These are phyloP conservation scores for Leccinum aurantiacum DNA, from an alignment of 768 basidiomycete species.

Conservation along the genomic window DNA sequence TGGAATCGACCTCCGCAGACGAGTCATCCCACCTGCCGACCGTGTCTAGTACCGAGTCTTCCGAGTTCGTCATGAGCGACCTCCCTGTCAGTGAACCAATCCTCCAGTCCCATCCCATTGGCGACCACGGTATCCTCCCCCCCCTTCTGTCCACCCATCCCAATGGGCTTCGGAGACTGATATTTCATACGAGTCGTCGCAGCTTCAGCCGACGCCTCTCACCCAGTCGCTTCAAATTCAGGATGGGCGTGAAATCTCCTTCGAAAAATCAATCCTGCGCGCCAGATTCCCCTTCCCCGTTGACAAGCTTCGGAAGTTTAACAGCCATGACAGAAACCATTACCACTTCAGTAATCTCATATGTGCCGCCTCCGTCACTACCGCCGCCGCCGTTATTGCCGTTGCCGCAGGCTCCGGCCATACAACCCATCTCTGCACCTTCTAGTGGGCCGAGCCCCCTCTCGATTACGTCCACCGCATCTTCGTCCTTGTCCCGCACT, in stretches of 20 bases:
- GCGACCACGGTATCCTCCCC: constrained; percentile 37
- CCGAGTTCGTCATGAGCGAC: constrained; percentile 31
- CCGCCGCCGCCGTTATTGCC: not conserved
- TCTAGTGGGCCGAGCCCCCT: constrained; percentile 34
- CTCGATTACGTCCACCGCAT: constrained; percentile 32
- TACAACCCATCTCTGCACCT: constrained; percentile 28
- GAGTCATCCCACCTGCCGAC: constrained; percentile 36
- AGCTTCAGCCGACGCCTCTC: constrained; percentile 72
- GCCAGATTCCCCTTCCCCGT: constrained; percentile 47
- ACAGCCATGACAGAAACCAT: constrained; percentile 37
- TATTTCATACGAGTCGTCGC: constrained; percentile 72
- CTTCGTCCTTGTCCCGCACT: constrained; percentile 37
- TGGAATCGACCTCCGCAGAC: constrained; percentile 33
- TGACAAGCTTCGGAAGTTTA: constrained; percentile 32
- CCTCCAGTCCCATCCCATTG: constrained; percentile 34
- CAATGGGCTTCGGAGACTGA: constrained; percentile 67
- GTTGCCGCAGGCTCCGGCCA: constrained; percentile 15
- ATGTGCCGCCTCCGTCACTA: not conserved
- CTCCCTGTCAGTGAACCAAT: constrained; percentile 31
- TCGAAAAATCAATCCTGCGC: constrained; percentile 72
- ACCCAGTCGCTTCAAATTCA: constrained; percentile 48
- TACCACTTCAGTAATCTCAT: constrained; percentile 23
- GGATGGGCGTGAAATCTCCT: constrained; percentile 62
- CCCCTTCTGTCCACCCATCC: constrained; percentile 38
- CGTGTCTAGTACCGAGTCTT: constrained; percentile 43